A percentile compares a stretch with the other conserved stretches of the same genome.
These are phyloP conservation scores for Rhypophila decipiens DNA, from an alignment of 495 filamentous ascomycete genomes.

Conservation along the genomic window DNA sequence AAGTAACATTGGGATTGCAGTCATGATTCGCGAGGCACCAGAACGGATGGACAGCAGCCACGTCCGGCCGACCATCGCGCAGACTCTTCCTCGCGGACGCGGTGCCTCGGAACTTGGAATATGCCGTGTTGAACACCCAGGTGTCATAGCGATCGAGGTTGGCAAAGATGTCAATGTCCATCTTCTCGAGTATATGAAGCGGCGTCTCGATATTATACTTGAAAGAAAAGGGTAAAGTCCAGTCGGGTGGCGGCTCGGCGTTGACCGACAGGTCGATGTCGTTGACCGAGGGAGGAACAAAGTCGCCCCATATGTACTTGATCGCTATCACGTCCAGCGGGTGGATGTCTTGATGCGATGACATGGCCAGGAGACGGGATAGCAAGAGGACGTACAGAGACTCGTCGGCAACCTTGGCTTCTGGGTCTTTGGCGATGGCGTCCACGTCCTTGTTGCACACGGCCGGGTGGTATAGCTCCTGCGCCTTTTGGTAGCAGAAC, in stretches of 20 bases:
- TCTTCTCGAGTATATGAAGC: conserved; percentile 79
- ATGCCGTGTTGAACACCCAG: conserved; percentile 93
- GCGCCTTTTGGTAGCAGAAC: conserved; percentile 64
- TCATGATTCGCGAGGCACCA: conserved; percentile 78
- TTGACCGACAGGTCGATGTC: conserved; percentile 43
- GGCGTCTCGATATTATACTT: conserved; percentile 74
- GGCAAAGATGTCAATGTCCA: conserved; percentile 81
- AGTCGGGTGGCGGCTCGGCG: conserved; percentile 48
- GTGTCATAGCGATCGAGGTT: conserved; percentile 60
- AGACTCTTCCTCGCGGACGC: conserved; percentile 74
- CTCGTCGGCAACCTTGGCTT: conserved; percentile 62
- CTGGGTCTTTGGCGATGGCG: conserved; percentile 71
- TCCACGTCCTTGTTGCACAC: conserved; percentile 82
- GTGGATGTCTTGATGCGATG: conserved; percentile 72
- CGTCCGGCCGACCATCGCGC: conserved; percentile 67
- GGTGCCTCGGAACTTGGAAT: conserved; percentile 87
- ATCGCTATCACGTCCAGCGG: conserved; percentile 78
- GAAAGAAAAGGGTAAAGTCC: conserved; percentile 85
- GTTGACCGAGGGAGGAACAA: conserved; percentile 41
- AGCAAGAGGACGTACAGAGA: conserved; percentile 75
- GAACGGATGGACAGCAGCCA: conserved; percentile 58
- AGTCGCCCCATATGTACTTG: conserved; percentile 93
- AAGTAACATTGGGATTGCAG: conserved; percentile 87
- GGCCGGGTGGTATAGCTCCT: conserved; percentile 71
- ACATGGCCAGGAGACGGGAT: conserved; percentile 75